Evolutionary conservation across 345 rosid species (phyloP), one percentile per base, ranked within the genome.

Genomic region (Pistacia atlantica): DNA sequence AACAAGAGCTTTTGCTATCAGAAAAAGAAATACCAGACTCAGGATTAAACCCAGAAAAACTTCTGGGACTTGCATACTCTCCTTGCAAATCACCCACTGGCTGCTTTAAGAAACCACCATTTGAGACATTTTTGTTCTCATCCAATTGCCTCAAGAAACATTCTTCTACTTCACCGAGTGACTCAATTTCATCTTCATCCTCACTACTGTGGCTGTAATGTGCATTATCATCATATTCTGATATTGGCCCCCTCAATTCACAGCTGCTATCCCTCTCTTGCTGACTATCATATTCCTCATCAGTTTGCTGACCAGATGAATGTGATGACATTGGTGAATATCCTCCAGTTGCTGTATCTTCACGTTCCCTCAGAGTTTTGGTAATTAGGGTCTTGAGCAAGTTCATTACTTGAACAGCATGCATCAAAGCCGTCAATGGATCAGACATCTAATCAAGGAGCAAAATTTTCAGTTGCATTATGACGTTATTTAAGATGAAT

Each of bases 391-490:
- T 92, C 88, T 93, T 89, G 42, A 95, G 97, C 81, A 93, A 86
- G 90, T 95, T 95, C 99, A 95, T 95, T 14, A 95, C 96, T 93
- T 91, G 98, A 48, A 96, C 97, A 72, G 98, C 98, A 70, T 92
- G 98, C 99, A 96, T 92, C 73, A 92, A 83, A 51, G 97, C 98
- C 60, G 97, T 90, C 81, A 90, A 88, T 62, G 98, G 99, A 90
- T 93, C 98, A 37, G 98, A 91, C 97, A 91, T 93, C 98, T 90
- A 74, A 57, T 13, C 45, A 63, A 79, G 35, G 79, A 49, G 48
- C 46, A 58, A 61, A 14, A 54, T 4, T 20, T 37, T 12, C 11
- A 11, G 49, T 31, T 3, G 48, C 42, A 16, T 3, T 45, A 25
- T 65, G 31, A 18, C 37, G 35, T 61, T 52, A 14, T 16, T 38